A percentile compares a stretch with the other conserved stretches of the same genome.
phyloP scores from a whole-genome alignment of 148 eudicot species.

The Heliosperma pusillum region DNA sequence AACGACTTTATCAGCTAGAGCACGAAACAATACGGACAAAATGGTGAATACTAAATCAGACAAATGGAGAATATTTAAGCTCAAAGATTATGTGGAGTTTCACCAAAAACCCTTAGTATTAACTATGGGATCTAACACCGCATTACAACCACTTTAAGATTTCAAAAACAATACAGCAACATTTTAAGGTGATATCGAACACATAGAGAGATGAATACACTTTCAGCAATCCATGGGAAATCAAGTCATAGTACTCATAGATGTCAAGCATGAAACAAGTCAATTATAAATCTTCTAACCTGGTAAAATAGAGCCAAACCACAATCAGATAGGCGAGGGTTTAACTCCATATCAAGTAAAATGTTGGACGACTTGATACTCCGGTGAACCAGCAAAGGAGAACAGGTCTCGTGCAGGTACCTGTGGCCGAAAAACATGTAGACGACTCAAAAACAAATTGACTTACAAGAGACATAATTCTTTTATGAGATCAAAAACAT shows the following conservation, averaged over 20 bases:
- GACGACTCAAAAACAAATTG: background rate
- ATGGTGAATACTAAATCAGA: no score
- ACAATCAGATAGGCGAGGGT: constrained; percentile 57
- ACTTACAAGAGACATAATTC: background rate
- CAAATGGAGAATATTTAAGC: background rate
- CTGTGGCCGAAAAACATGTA: constrained; percentile 20
- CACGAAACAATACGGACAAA: no score
- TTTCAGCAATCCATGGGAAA: background rate
- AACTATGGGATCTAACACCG: no score
- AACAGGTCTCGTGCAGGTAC: constrained; percentile 64
- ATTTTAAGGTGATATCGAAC: background rate
- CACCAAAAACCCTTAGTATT: no score
- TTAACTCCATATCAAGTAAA: constrained; percentile 62
- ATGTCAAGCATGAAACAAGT: background rate
- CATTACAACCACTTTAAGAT: no score
- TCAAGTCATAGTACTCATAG: background rate
- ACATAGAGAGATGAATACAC: background rate
- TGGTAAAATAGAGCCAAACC: constrained; percentile 48
- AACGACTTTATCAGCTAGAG: no score
- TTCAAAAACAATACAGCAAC: no score
- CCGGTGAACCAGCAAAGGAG: constrained; percentile 48
- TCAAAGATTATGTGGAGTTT: background rate
- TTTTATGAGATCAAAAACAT: background rate
- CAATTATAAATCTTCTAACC: constrained; percentile 25
- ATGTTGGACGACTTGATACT: constrained; percentile 61